A percentile compares a stretch with the other conserved stretches of the same genome.
Conservation (phyloP, 352 stramenopile species). For the Phytopythium helicoides region DNA sequence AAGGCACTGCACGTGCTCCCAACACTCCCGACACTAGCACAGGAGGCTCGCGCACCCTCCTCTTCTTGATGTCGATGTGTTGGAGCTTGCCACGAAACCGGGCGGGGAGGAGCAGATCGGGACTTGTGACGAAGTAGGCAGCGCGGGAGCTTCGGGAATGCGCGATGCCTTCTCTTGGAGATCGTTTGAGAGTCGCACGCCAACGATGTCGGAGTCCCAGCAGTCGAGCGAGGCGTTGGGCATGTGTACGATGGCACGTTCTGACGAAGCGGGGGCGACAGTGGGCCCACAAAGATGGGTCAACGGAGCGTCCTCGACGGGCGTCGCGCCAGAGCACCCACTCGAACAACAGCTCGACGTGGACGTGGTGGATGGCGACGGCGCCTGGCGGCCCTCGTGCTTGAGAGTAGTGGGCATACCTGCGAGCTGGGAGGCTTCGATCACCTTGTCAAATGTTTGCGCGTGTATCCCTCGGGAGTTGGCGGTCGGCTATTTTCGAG, state of each 20-base stretch:
- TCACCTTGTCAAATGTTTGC: neutral
- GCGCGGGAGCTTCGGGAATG: neutral
- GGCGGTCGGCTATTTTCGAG: neutral
- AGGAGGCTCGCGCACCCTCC: neutral
- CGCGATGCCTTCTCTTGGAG: neutral
- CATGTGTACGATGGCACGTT: neutral
- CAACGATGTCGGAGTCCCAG: neutral
- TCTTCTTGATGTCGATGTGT: neutral
- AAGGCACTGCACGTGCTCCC: neutral
- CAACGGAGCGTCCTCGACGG: neutral
- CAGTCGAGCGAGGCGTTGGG: neutral
- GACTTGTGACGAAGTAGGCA: constrained; percentile 1
- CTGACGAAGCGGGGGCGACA: constrained; percentile 4
- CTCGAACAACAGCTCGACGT: neutral
- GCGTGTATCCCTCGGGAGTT: no score
- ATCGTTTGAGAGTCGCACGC: neutral
- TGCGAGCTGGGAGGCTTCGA: neutral
- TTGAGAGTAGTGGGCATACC: neutral
- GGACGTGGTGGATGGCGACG: constrained; percentile 3
- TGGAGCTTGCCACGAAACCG: neutral
- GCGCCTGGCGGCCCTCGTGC: neutral
- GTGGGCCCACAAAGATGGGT: neutral
- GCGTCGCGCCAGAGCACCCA: neutral
- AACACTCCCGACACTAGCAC: neutral
- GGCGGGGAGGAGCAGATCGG: neutral